A percentile compares a stretch with the other conserved stretches of the same genome.
phyloP scores from a whole-genome alignment of 306 rosid species.

The Lathyrus aphaca region DNA sequence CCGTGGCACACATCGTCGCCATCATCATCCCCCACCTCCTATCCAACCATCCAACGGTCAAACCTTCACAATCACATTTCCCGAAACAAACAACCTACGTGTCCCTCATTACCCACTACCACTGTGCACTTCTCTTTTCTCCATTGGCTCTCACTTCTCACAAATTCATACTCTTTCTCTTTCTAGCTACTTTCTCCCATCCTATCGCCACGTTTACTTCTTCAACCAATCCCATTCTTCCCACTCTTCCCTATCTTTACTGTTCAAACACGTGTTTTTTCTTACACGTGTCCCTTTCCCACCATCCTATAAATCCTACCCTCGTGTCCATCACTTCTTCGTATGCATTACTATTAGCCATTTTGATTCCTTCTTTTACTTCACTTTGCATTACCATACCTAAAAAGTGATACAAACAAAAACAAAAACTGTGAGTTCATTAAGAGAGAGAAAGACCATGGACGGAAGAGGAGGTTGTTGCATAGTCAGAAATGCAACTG shows the following conservation, averaged over 20 bases:
- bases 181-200: background rate
- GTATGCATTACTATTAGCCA: background rate
- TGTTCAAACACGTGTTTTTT: constrained; percentile 48
- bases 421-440: background rate
- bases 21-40: constrained; percentile 17
- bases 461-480: constrained; percentile 82
- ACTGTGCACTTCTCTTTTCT: constrained; percentile 49
- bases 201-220: constrained; percentile 48
- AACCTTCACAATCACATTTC: constrained; percentile 23
- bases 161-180: constrained; percentile 2
- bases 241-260: constrained; percentile 31
- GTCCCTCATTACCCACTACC: constrained; percentile 40
- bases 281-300: constrained; percentile 47
- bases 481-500: constrained; percentile 59
- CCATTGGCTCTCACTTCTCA: constrained; percentile 38
- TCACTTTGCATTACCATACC: background rate
- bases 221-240: constrained; percentile 47
- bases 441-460: constrained; percentile 36
- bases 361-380: background rate
- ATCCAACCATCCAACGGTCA: constrained; percentile 26
- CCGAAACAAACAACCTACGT: constrained; percentile 45
- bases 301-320: constrained; percentile 35
- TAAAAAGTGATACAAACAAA: background rate
- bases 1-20: constrained; percentile 47
- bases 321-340: background rate